Percentiles rank a stretch among this genome's conserved stretches.
Conservation (phyloP, 768 basidiomycete species). For the Mycena polygramma region DNA sequence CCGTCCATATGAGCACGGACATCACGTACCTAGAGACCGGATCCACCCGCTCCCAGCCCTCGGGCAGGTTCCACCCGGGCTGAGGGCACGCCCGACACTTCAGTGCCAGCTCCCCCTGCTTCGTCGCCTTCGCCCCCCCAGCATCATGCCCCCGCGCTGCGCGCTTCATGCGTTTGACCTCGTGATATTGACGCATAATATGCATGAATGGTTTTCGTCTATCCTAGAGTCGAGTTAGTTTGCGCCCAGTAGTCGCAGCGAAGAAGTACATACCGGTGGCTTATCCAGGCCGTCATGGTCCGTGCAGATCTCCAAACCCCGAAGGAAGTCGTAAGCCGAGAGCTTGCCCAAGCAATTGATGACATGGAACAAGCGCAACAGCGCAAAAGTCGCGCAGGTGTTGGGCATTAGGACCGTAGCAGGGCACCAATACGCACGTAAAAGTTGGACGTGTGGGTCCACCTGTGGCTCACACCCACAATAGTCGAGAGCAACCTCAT, state of each 20-base stretch:
- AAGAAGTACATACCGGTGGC: not conserved
- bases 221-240: slow-evolving; percentile 11
- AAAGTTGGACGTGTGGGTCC: slow-evolving; percentile 7
- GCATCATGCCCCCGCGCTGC: slow-evolving; percentile 20
- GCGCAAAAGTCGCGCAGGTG: slow-evolving; percentile 28
- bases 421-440: slow-evolving; percentile 33
- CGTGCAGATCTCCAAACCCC: slow-evolving; percentile 1
- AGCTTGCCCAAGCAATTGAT: slow-evolving; percentile 33
- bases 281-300: slow-evolving; percentile 19
- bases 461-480: slow-evolving; percentile 23
- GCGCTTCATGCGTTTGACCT: slow-evolving; percentile 21
- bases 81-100: slow-evolving; percentile 32
- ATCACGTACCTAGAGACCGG: not conserved
- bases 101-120: slow-evolving; percentile 8
- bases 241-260: not conserved
- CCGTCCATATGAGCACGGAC: too few species aligned
- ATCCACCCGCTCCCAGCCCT: slow-evolving; percentile 15
- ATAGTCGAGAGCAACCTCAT: slow-evolving; percentile 25
- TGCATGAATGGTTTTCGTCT: slow-evolving; percentile 31
- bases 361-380: slow-evolving; percentile 29
- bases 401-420: slow-evolving; percentile 20
- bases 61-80: slow-evolving; percentile 28
- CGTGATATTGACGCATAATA: slow-evolving; percentile 24
- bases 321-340: slow-evolving; percentile 30
- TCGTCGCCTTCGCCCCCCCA: not conserved